Conservation (phyloP, 2,329 filamentous ascomycete species). For the Boeremia lycopersici region DNA sequence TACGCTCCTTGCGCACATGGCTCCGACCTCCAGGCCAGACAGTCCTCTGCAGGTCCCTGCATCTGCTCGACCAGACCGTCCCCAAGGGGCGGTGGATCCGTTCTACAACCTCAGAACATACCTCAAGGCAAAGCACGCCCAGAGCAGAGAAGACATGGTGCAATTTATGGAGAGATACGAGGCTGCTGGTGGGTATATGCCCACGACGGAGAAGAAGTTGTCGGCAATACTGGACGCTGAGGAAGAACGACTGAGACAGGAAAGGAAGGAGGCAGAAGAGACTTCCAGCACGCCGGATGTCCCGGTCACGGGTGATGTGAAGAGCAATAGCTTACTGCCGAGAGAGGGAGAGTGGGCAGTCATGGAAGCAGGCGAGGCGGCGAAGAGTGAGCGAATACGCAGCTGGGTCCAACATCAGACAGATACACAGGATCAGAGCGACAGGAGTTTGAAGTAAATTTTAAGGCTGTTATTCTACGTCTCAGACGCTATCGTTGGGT, state of each 20-base stretch:
- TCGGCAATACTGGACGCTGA: not conserved
- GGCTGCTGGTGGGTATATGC: conserved; percentile 6
- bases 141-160: conserved; percentile 9
- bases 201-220: conserved; percentile 4
- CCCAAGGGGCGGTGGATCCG: not conserved
- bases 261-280: not conserved
- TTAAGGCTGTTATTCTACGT: not conserved
- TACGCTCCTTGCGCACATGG: no score
- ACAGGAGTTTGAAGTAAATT: not conserved
- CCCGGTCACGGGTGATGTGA: no score
- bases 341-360: not conserved
- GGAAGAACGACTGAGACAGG: not conserved
- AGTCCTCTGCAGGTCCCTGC: no score
- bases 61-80: not conserved
- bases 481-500: conserved; percentile 12
- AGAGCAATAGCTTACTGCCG: not conserved
- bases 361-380: not conserved
- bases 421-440: not conserved
- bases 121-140: not conserved
- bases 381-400: not conserved
- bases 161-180: conserved; percentile 16
- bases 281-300: not conserved
- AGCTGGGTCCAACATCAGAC: not conserved
- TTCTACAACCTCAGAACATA: not conserved
- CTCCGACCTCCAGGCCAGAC: no score